phyloP scores from a whole-genome alignment of 176 grass and related monocot species.

The Musa beccarii region DNA sequence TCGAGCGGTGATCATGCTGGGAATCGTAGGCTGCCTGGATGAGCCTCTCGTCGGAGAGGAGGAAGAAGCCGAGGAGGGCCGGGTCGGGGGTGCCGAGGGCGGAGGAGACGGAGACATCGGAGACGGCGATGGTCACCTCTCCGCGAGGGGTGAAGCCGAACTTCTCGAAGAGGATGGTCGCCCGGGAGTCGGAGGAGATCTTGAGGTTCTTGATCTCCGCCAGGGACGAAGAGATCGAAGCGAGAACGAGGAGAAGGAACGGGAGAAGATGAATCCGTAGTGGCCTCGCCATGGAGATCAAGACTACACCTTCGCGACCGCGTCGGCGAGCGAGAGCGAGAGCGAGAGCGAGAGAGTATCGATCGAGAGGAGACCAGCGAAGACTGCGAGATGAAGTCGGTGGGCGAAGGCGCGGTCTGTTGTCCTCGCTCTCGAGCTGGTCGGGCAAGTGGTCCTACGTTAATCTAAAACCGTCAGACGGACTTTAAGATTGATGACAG shows the following conservation, averaged over 20 bases:
- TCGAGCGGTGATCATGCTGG: constrained; percentile 39
- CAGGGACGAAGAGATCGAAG: constrained; percentile 16
- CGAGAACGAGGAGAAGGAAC: neutral
- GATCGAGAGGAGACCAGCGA: too few species aligned
- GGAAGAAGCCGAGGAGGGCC: constrained; percentile 63
- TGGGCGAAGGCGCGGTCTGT: too few species aligned
- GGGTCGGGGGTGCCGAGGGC: constrained; percentile 30
- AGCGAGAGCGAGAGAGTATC: too few species aligned
- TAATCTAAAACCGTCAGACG: too few species aligned
- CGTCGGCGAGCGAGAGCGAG: too few species aligned
- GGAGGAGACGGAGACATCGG: constrained; percentile 32
- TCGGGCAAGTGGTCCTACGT: too few species aligned
- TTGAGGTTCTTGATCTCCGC: constrained; percentile 85
- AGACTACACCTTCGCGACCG: too few species aligned
- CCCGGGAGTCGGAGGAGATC: constrained; percentile 40
- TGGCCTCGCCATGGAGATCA: too few species aligned
- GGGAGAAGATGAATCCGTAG: too few species aligned
- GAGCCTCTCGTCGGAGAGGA: constrained; percentile 80
- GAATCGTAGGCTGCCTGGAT: constrained; percentile 73
- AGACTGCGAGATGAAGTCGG: too few species aligned
- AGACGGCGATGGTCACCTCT: constrained; percentile 31
- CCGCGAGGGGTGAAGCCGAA: constrained; percentile 69
- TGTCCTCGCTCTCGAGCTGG: too few species aligned
- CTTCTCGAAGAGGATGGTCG: constrained; percentile 90
- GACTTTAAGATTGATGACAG: too few species aligned